A percentile compares a stretch with the other conserved stretches of the same genome.
Conservation (phyloP, 139 green algal genomes). For the Yamagishiella unicocca region DNA sequence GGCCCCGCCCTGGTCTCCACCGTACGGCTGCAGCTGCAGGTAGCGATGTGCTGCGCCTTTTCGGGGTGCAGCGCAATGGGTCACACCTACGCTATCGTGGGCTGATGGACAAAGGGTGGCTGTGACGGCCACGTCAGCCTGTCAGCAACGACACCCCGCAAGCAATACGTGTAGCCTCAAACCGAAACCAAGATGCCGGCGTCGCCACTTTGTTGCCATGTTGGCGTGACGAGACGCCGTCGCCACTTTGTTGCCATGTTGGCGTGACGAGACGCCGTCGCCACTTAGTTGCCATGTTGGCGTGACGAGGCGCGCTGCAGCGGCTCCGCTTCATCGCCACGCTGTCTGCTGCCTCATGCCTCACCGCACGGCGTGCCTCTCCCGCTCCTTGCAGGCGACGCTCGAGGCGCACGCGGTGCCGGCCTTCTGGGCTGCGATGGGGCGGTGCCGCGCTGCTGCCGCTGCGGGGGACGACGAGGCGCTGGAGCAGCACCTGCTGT, state of each 20-base stretch:
- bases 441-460: background rate
- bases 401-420: slow-evolving; percentile 15
- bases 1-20: slow-evolving; percentile 7
- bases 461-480: slow-evolving; percentile 26
- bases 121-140: too few relatives aligned
- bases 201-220: too few relatives aligned
- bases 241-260: background rate
- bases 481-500: slow-evolving; percentile 15
- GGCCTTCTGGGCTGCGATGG: slow-evolving; percentile 5
- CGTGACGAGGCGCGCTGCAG: background rate
- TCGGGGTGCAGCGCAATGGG: background rate
- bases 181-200: too few relatives aligned
- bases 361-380: too few relatives aligned
- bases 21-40: slow-evolving; percentile 34
- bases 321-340: background rate
- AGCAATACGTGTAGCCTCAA: too few relatives aligned
- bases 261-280: background rate
- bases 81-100: too few relatives aligned
- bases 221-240: background rate
- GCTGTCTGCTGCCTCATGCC: background rate
- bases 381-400: background rate
- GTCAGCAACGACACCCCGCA: too few relatives aligned
- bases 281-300: background rate
- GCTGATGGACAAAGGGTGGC: too few relatives aligned
- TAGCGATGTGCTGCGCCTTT: background rate